These are phyloP conservation scores for Lantana camara DNA, from an alignment of 257 asterid species.

Conservation along the genomic window DNA sequence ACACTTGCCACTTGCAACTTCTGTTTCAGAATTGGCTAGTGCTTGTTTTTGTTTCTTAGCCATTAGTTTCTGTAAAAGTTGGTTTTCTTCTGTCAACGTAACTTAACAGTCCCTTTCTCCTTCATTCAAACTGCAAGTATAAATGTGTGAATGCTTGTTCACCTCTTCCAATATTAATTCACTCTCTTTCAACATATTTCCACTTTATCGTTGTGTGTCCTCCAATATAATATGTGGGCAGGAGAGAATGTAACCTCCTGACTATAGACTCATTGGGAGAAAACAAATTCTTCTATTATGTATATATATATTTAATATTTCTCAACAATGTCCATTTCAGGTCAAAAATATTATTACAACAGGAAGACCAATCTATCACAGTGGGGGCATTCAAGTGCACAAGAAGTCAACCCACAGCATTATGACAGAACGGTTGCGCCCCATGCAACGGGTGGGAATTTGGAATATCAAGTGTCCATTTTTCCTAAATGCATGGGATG, in stretches of 20 bases:
- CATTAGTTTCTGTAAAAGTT: no score
- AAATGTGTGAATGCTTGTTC: no score
- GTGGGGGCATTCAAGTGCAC: conserved; percentile 74
- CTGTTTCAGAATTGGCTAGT: conserved; percentile 13
- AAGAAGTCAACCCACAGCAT: conserved; percentile 45
- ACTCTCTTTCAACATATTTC: no score
- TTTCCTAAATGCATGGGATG: conserved; percentile 77
- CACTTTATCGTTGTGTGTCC: no score
- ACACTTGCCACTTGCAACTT: not conserved
- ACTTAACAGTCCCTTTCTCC: no score
- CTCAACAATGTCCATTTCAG: conserved; percentile 46
- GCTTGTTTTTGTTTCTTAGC: not conserved
- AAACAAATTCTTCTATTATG: not conserved
- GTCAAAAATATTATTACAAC: conserved; percentile 84
- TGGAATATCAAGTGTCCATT: conserved; percentile 38
- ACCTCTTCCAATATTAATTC: no score
- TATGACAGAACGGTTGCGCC: no score
- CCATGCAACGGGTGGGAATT: conserved; percentile 36
- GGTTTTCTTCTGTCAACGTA: no score
- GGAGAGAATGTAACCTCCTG: not conserved
- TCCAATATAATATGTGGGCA: no score
- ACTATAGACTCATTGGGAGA: not conserved
- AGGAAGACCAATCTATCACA: conserved; percentile 74
- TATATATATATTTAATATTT: conserved; percentile 7
- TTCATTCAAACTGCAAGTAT: no score